Percentiles rank a stretch among this genome's conserved stretches.
Conservation (phyloP, 495 filamentous ascomycete species). For the Penicillium herquei region DNA sequence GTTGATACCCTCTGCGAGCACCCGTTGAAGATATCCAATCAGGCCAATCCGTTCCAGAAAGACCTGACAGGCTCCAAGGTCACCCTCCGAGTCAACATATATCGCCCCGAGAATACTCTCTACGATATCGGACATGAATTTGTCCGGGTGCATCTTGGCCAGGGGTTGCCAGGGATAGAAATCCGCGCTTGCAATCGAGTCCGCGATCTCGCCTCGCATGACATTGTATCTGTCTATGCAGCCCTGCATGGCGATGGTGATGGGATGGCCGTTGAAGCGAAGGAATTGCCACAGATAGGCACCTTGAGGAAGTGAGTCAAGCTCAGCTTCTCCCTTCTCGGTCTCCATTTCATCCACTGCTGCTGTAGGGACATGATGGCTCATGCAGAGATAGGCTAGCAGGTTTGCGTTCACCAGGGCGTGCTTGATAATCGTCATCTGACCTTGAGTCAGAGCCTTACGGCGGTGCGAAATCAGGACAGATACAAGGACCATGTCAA, state of each 20-base stretch:
- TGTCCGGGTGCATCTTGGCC: slow-evolving; percentile 62
- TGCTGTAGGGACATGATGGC: slow-evolving; percentile 21
- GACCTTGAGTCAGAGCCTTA: slow-evolving; percentile 51
- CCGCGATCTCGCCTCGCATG: slow-evolving; percentile 49
- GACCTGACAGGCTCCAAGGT: slow-evolving; percentile 50
- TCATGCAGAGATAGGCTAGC: slow-evolving; percentile 80
- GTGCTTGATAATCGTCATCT: slow-evolving; percentile 74
- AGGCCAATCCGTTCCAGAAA: slow-evolving; percentile 67
- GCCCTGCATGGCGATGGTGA: slow-evolving; percentile 47
- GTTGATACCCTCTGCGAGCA: slow-evolving; percentile 58
- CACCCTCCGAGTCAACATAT: slow-evolving; percentile 72
- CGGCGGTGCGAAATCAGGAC: slow-evolving; percentile 46
- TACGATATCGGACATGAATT: slow-evolving; percentile 84
- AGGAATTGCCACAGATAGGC: slow-evolving; percentile 68
- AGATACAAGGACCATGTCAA: slow-evolving; percentile 73
- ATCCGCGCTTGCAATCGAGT: slow-evolving; percentile 43
- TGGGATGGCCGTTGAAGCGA: slow-evolving; percentile 51
- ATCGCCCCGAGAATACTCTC: slow-evolving; percentile 82
- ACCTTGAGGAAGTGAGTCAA: neutral
- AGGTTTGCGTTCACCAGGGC: slow-evolving; percentile 82
- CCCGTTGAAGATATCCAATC: slow-evolving; percentile 56
- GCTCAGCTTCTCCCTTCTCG: neutral
- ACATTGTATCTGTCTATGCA: slow-evolving; percentile 42
- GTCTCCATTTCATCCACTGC: slow-evolving; percentile 11
- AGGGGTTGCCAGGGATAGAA: slow-evolving; percentile 77